Base-by-base conservation (phyloP, 1,139 yeast genomes). In the Candida sanyaensis region DNA sequence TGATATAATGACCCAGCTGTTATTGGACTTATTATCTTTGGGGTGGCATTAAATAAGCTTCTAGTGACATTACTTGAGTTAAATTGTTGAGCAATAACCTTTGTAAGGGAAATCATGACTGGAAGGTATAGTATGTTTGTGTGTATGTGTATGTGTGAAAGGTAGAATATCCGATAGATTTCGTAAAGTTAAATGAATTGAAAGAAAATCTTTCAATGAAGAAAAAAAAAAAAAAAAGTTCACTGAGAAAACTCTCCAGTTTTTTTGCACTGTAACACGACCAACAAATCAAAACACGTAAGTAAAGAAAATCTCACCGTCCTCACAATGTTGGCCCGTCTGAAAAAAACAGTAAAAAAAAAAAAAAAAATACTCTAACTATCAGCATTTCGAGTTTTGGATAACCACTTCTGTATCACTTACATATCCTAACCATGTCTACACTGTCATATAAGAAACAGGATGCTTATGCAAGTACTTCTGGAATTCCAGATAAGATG, bases 401-500 rank as follows among this genome's bases (percentile, higher is more conserved):
- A 13, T 40, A 29, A 17, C 31, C 44, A 31, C 7, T 27, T 26
- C 24, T n/a, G 21, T 17, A 17, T 17, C 21, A 17, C 21, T 17
- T 17, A 17, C 21, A 17, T 17, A 17, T 17, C 21, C 21, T 17
- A 17, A 17, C 58, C 13, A 89, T 90, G 93, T 87, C 96, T 44
- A 84, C 95, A 43, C 83, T 78, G 63, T 78, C 89, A 40, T 89
- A 89, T 71, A 91, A 89, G 73, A 88, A 88, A 72, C 83, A 80
- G 70, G 97, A 90, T 66, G 91, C 88, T 64, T 68, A 67, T 54
- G 68, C 83, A 51, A 87, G 80, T 56, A 51, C 65, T 28, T 53
- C 64, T 36, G 86, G 84, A 46, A 67, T 80, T 55, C 95, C 96
- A 51, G 99, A 93, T 71, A 91, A 91, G 71, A 93, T 93, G 98